A percentile compares a stretch with the other conserved stretches of the same genome.
Evolutionary conservation across 805 yeast genomes (phyloP).

Genomic region (Metschnikowia reukaufii): DNA sequence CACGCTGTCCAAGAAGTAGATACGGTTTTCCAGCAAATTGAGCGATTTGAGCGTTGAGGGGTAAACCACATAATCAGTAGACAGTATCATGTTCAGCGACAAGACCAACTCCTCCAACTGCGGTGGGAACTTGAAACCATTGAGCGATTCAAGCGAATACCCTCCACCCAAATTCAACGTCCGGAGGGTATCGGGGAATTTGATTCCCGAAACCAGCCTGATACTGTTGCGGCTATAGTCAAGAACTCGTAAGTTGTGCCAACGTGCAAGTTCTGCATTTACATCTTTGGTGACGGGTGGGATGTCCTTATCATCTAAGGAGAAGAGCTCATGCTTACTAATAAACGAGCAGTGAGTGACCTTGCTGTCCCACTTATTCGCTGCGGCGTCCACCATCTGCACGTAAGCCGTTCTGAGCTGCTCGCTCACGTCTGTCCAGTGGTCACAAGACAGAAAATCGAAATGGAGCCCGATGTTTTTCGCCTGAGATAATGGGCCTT

Average conservation of each 20-base stretch:
- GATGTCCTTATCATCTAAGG: conserved; percentile 35
- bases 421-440: conserved; percentile 32
- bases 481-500: background rate
- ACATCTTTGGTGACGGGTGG: conserved; percentile 37
- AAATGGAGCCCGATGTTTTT: conserved; percentile 24
- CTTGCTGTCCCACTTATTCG: conserved; percentile 25
- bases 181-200: conserved; percentile 38
- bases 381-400: conserved; percentile 25
- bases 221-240: conserved; percentile 42
- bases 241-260: conserved; percentile 34
- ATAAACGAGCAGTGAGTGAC: conserved; percentile 41
- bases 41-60: conserved; percentile 34
- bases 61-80: conserved; percentile 37
- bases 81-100: conserved; percentile 33
- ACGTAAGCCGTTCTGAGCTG: conserved; percentile 27
- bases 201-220: conserved; percentile 39
- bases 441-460: conserved; percentile 31
- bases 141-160: conserved; percentile 37
- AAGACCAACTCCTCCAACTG: conserved; percentile 31
- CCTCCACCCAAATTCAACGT: conserved; percentile 42
- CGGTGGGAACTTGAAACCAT: conserved; percentile 41
- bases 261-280: conserved; percentile 34
- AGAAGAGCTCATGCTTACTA: conserved; percentile 34
- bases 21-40: conserved; percentile 37
- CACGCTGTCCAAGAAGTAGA: conserved; percentile 39